These are phyloP conservation scores for Scleromitrula shiraiana DNA, from an alignment of 2,329 filamentous ascomycete species.

Conservation along the genomic window DNA sequence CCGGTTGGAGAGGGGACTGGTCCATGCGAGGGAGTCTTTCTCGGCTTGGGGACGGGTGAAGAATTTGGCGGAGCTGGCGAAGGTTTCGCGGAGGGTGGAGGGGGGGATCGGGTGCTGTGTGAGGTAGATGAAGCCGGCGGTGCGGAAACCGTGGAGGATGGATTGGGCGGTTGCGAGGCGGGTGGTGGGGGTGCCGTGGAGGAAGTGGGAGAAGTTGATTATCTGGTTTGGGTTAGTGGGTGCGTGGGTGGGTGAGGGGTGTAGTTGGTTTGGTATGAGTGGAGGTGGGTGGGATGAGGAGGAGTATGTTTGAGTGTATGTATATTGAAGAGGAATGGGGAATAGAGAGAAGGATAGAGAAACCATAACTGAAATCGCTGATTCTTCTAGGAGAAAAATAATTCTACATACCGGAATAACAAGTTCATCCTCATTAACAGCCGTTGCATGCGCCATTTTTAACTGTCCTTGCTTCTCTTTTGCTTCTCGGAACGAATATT, in stretches of 20 bases:
- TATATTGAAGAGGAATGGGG: neutral
- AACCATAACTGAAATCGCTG: too few species aligned
- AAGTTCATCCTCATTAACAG: constrained; percentile 43
- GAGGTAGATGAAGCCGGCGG: constrained; percentile 83
- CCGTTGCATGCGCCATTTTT: too few species aligned
- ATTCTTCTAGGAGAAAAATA: too few species aligned
- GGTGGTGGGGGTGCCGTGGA: constrained; percentile 50
- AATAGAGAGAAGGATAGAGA: too few species aligned
- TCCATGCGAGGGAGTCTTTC: constrained; percentile 64
- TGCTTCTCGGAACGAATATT: too few species aligned
- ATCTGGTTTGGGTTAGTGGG: constrained; percentile 41
- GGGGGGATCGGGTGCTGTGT: constrained; percentile 66
- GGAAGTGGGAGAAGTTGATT: constrained; percentile 71
- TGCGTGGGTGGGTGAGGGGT: neutral
- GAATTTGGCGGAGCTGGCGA: constrained; percentile 61
- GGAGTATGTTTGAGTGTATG: neutral
- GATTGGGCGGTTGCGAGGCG: constrained; percentile 59
- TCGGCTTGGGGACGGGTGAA: constrained; percentile 50
- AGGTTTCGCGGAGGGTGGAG: constrained; percentile 51
- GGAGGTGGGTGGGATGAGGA: constrained; percentile 10
- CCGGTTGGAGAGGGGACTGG: constrained; percentile 62
- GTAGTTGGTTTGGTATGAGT: neutral
- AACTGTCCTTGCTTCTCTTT: too few species aligned
- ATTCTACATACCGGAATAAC: constrained; percentile 51
- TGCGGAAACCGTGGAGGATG: constrained; percentile 74